Evolutionary conservation across 2,329 filamentous ascomycete genomes (phyloP), one percentile per base, ranked within the genome.

Genomic region (Colletotrichum lindemuthianum): DNA sequence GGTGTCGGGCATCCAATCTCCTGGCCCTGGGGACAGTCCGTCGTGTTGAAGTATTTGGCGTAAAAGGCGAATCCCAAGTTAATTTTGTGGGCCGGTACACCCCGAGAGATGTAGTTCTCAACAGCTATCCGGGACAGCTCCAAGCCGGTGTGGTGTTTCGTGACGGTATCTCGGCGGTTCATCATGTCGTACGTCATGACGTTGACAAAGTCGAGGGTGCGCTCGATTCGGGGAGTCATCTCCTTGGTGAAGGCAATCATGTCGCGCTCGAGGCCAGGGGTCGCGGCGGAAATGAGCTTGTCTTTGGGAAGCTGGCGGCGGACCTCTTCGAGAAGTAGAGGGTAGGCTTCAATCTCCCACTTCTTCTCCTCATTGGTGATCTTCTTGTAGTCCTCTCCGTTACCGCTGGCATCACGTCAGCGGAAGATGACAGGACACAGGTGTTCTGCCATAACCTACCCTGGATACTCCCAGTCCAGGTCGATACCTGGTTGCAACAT

Each of bases 131-230:
- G 74, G 0, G 88, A 88, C 9, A 79, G 82, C 12, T 78, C 71
- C 7, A 92, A 79, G n/a, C 87, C 86, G 47, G 84, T 88, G 72
- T 91, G 89, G 74, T 92, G 90, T 39, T 78, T 82, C 3, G 90
- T 91, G 9, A 79, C 72, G 47, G 76, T 86, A 76, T 92, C 86
- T 39, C 90, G 86, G 39, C 90, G 85, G 77, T 91, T 90, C 81
- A 90, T 87, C 59, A 90, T 76, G 70, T 92, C 90, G 73, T 92
- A 92, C 2, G 85, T 83, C 90, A 92, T 85, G 70, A 84, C 78
- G 69, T 92, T 92, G 72, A 92, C 80, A 69, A 89, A 89, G 71
- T 92, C 88, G 13, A 92, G 82, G 1, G 82, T 79, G 5, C 78
- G 71, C 70, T 80, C 82, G 70, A 92, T 90, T 60, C 81, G 76